These are phyloP conservation scores for Canna indica DNA, from an alignment of 176 grass and related monocot genomes.

Conservation along the genomic window DNA sequence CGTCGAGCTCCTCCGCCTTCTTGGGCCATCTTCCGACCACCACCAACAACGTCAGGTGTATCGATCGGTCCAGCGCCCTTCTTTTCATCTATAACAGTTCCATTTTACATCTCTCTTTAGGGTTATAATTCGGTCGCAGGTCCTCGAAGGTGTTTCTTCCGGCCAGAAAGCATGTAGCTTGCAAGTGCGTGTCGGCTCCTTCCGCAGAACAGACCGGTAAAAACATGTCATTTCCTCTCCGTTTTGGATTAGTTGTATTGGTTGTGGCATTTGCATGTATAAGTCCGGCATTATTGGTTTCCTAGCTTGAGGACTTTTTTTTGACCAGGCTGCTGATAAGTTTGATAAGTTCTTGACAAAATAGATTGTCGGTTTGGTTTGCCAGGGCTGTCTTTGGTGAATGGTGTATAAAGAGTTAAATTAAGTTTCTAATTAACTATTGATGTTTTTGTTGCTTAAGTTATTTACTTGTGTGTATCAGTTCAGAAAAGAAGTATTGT, in stretches of 20 bases:
- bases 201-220: conserved; percentile 23
- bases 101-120: background rate
- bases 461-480: background rate
- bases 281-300: background rate
- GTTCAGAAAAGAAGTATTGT: too few relatives aligned
- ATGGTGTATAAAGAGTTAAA: background rate
- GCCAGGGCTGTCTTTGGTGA: background rate
- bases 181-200: conserved; percentile 29
- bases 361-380: background rate
- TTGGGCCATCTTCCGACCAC: background rate
- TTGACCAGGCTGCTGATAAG: too few relatives aligned
- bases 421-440: background rate
- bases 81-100: background rate
- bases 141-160: background rate
- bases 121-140: background rate
- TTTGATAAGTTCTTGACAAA: background rate
- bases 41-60: conserved; percentile 7
- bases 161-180: conserved; percentile 12
- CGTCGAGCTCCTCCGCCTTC: conserved; percentile 24
- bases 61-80: background rate
- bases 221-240: background rate
- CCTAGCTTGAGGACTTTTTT: background rate
- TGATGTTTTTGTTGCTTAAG: background rate
- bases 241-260: background rate
- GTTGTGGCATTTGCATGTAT: background rate